A percentile compares a stretch with the other conserved stretches of the same genome.
Evolutionary conservation across 1,139 yeast species (phyloP).

Genomic region (Saccharomyces pastorianus): DNA sequence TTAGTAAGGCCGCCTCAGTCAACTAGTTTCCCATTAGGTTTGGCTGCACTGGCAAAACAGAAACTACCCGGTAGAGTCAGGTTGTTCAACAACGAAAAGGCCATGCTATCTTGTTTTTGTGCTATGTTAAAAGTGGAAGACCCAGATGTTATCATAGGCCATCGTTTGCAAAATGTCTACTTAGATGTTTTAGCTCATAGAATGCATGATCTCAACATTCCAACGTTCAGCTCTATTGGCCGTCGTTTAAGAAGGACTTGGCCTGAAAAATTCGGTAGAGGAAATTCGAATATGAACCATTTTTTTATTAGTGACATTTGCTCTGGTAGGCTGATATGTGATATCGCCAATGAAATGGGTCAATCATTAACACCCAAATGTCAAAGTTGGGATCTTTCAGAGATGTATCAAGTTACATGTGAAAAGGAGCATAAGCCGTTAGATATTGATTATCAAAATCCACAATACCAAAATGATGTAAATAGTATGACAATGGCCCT

Average conservation of each 20-base stretch:
- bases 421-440: constrained; percentile 50
- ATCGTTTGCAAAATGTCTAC: constrained; percentile 69
- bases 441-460: constrained; percentile 67
- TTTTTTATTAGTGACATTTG: constrained; percentile 59
- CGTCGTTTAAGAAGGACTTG: constrained; percentile 65
- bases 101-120: constrained; percentile 62
- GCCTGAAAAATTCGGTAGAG: constrained; percentile 64
- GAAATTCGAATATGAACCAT: constrained; percentile 37
- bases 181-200: constrained; percentile 77
- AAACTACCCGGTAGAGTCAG: constrained; percentile 37
- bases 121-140: constrained; percentile 65
- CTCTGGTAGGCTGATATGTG: constrained; percentile 85
- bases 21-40: constrained; percentile 37
- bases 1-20: constrained; percentile 80
- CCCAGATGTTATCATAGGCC: constrained; percentile 90
- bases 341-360: constrained; percentile 91
- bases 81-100: constrained; percentile 63
- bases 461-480: constrained; percentile 62
- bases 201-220: constrained; percentile 62
- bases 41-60: constrained; percentile 25
- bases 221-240: constrained; percentile 79
- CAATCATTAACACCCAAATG: constrained; percentile 86
- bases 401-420: constrained; percentile 78
- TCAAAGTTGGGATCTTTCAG: constrained; percentile 92
- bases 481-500: constrained; percentile 59